phyloP scores from a whole-genome alignment of 2,329 filamentous ascomycete genomes.

The Aspergillus arachidicola region DNA sequence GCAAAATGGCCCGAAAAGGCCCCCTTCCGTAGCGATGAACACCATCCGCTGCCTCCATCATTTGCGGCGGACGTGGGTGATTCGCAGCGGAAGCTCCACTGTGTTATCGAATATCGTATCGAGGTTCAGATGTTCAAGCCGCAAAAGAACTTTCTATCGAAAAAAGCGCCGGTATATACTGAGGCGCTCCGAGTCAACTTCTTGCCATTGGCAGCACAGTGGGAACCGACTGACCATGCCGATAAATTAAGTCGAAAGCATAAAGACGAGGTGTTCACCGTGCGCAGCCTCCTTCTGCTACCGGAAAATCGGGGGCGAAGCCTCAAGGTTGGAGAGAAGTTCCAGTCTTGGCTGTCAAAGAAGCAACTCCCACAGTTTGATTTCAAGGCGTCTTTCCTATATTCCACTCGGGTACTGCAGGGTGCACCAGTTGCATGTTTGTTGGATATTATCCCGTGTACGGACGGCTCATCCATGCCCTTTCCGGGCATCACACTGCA shows the following conservation, averaged over 20 bases:
- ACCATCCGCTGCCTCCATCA: constrained; percentile 16
- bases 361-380: constrained; percentile 18
- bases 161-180: constrained; percentile 5
- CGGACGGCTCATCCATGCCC: constrained; percentile 7
- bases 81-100: constrained; percentile 9
- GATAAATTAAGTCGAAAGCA: constrained; percentile 4
- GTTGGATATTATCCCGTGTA: constrained; percentile 7
- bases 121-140: constrained; percentile 13
- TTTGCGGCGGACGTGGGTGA: constrained; percentile 9
- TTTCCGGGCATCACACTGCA: constrained; percentile 9
- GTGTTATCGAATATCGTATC: constrained; percentile 14
- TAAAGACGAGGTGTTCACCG: constrained; percentile 11
- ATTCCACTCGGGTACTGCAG: constrained; percentile 11
- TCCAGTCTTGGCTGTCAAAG: constrained; percentile 16
- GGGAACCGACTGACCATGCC: neutral
- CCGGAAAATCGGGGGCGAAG: constrained; percentile 17
- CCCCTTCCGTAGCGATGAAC: constrained; percentile 14
- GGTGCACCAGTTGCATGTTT: constrained; percentile 11
- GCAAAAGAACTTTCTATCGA: constrained; percentile 7
- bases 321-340: constrained; percentile 12
- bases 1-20: constrained; percentile 10
- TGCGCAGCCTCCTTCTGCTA: constrained; percentile 14
- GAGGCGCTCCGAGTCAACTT: constrained; percentile 8
- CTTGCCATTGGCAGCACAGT: constrained; percentile 4
- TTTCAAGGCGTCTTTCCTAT: constrained; percentile 14